Evolutionary conservation across 2,329 filamentous ascomycete genomes (phyloP), one percentile per base, ranked within the genome.

Genomic region (Catunica adiposa): DNA sequence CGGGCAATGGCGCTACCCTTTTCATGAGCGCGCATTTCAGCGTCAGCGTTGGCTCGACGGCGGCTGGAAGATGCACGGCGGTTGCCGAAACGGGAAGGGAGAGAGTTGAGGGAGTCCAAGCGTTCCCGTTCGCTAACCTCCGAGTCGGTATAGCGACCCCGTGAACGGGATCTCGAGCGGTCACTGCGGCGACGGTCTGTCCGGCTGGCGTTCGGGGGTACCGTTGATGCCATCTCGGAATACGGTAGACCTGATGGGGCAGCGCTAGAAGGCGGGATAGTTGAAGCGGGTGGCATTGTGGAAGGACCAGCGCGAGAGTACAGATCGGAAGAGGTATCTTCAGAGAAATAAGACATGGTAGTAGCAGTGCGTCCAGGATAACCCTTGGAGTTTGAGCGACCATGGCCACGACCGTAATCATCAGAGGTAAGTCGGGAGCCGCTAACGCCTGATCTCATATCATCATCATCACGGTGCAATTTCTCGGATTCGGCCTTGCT

Each of bases 351-450:
- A 2, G 56, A 58, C 6, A 31, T n/a, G 8, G 56, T 52, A 11
- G 56, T 55, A 3, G 53, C 38, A 52, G 52, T 58, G n/a, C 40
- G 47, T 6, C 48, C 31, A 14, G 53, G 48, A 14, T 40, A 25
- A 17, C 47, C 38, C 7, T 48, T 52, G 15, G 55, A 66, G 67
- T 60, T 68, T 31, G 46, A 51, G 51, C n/a, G 56, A 51, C 22
- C 5, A 11, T 34, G 29, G 5, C 29, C 29, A 11, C 29, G 29
- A 11, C 23, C 29, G 58, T 76, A 72, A 25, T 82, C 82, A 64
- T 89, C 85, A 26, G 79, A 84, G 1, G 84, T 87, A 59, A 79
- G 87, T 61, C 74, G 74, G 22, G 80, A 78, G n/a, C 76, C 73
- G 31, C 75, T 75, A 37, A 77, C 78, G 3, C 85, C 76, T 22